Conservation (phyloP, 129 eudicot species). For the Mikania micrantha region DNA sequence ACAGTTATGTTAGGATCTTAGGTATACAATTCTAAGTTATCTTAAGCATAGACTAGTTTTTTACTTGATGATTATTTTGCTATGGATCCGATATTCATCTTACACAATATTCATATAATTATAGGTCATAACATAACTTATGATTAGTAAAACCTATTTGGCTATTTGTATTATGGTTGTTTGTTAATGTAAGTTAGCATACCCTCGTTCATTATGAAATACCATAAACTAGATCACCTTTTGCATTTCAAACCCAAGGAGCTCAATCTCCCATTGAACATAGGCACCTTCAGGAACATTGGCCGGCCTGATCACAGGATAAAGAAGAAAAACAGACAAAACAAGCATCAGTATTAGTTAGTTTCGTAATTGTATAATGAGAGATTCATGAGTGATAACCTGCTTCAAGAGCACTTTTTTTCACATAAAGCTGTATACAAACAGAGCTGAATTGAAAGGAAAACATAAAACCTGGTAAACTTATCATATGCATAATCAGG, state of each 20-base stretch:
- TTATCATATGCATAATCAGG: slow-evolving; percentile 99
- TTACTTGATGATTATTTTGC: background rate
- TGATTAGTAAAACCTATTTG: background rate
- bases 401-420: slow-evolving; percentile 6
- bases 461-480: slow-evolving; percentile 73
- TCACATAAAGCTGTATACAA: slow-evolving; percentile 7
- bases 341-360: slow-evolving; percentile 6
- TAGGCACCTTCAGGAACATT: slow-evolving; percentile 92
- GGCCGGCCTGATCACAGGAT: slow-evolving; percentile 52
- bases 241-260: slow-evolving; percentile 86
- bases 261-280: slow-evolving; percentile 97
- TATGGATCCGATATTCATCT: background rate
- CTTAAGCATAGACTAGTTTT: background rate
- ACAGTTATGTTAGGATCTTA: background rate
- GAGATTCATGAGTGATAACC: background rate
- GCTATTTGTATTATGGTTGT: background rate
- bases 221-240: slow-evolving; percentile 43
- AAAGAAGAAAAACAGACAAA: slow-evolving; percentile 6
- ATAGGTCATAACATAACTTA: background rate
- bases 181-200: background rate
- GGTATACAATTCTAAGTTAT: background rate
- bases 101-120: background rate
- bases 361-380: background rate
- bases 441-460: background rate
- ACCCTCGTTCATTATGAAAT: background rate